Evolutionary conservation across 116 monocot genomes (phyloP).

Genomic region (Iris pallida): DNA sequence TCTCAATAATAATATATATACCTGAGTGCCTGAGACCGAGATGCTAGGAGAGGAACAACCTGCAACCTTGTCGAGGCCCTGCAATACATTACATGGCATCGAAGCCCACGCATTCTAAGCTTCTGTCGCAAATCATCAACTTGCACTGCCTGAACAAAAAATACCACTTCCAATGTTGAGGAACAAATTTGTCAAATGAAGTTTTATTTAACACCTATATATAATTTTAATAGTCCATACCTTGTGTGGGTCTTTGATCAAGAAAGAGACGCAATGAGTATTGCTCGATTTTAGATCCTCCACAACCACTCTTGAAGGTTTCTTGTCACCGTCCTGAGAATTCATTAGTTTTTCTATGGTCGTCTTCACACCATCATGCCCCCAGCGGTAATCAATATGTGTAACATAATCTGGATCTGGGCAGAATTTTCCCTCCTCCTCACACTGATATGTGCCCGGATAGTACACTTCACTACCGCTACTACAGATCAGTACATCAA

Average conservation of each 20-base stretch:
- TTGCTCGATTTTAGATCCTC: slow-evolving; percentile 25
- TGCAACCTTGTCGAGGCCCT: slow-evolving; percentile 35
- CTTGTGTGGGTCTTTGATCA: slow-evolving; percentile 24
- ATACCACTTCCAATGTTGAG: too few species aligned
- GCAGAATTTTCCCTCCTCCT: slow-evolving; percentile 19
- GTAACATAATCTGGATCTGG: slow-evolving; percentile 40
- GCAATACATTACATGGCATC: slow-evolving; percentile 51
- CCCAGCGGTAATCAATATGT: slow-evolving; percentile 59
- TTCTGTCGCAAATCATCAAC: slow-evolving; percentile 36
- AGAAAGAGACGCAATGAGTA: slow-evolving; percentile 31
- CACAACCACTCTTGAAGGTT: slow-evolving; percentile 14
- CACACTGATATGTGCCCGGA: slow-evolving; percentile 25
- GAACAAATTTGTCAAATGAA: too few species aligned
- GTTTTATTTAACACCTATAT: too few species aligned
- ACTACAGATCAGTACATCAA: slow-evolving; percentile 60
- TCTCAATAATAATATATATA: slow-evolving; percentile 12
- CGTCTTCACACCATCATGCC: slow-evolving; percentile 33
- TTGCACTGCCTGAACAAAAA: slow-evolving; percentile 10
- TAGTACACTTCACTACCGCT: slow-evolving; percentile 62
- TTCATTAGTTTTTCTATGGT: slow-evolving; percentile 24
- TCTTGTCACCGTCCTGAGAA: slow-evolving; percentile 10
- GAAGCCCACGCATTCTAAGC: slow-evolving; percentile 40
- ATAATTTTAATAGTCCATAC: slow-evolving; percentile 7
- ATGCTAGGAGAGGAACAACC: slow-evolving; percentile 53
- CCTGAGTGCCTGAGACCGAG: slow-evolving; percentile 60